Evolutionary conservation across 768 basidiomycete species (phyloP), one percentile per base, ranked within the genome.

Genomic region (Rhizopogon rudus): DNA sequence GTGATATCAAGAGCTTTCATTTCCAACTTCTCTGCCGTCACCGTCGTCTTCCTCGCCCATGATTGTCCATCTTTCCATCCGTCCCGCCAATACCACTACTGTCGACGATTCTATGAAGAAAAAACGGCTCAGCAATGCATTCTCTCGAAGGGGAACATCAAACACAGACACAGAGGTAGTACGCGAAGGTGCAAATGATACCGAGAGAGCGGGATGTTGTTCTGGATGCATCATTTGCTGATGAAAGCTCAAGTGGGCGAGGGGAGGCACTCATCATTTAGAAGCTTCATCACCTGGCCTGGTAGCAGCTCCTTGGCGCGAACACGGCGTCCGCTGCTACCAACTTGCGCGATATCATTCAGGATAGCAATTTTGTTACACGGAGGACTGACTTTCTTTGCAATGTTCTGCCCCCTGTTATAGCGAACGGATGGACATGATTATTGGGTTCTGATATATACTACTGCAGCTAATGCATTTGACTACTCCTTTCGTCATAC

Each of bases 21-120:
- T 75, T 68, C 49, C 65, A 3, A 48, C 70, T 3, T 61, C 55
- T 1, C 49, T 70, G 7, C 51, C 63, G 0, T 70, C 74, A 0
- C n/a, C 76, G 60, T 40, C 73, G 29, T 50, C 68, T 1, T 53
- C 60, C 0, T 45, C 66, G 1, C 75, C 83, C 1, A 90, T 87
- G 0, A 88, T 91, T 39, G 83, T 91, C 33, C 88, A 91, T 63
- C 75, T 91, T 39, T 87, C 87, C 31, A 80, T 91, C 52, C 78
- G 89, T 12, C 79, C 86, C 0, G 78, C 76, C 54, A 77, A 77
- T 1, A 77, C 77, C 3, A 72, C 79, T 2, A 67, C 75, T 13
- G 79, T 84, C 25, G 80, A 76, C 40, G 77, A 77, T 13, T 65
- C 74, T 3, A 64, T 77, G 40, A 82, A 88, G 70, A 85, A 83